Evolutionary conservation across 306 rosid species (phyloP).

Genomic region (Malus sieversii): DNA sequence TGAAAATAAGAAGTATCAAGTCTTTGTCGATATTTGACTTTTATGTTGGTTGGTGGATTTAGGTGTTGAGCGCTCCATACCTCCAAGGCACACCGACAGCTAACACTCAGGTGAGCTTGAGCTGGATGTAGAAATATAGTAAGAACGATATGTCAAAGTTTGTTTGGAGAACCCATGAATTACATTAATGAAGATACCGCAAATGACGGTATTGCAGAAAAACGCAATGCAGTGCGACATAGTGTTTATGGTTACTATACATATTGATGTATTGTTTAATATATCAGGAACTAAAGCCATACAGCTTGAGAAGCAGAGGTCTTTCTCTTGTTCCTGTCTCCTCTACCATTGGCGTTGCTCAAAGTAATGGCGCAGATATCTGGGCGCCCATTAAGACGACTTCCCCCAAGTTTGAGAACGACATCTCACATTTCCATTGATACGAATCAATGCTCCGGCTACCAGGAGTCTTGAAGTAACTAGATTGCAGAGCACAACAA

Average conservation of each 20-base stretch:
- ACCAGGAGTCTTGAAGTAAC: conserved; percentile 22
- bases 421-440: conserved; percentile 43
- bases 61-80: conserved; percentile 96
- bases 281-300: conserved; percentile 48
- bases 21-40: no score
- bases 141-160: background rate
- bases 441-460: conserved; percentile 15
- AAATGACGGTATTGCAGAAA: no score
- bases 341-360: conserved; percentile 68
- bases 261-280: no score
- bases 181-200: no score
- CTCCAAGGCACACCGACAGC: conserved; percentile 48
- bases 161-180: background rate
- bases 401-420: conserved; percentile 45
- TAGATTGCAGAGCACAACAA: conserved; percentile 9
- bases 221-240: no score
- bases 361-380: conserved; percentile 93
- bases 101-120: conserved; percentile 59
- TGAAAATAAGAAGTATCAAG: no score
- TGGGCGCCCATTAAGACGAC: conserved; percentile 89
- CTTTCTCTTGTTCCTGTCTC: conserved; percentile 79
- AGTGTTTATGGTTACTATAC: background rate
- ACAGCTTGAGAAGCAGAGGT: conserved; percentile 83
- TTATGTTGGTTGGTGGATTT: conserved; percentile 11
- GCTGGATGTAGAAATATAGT: background rate